A percentile compares a stretch with the other conserved stretches of the same genome.
phyloP scores from a whole-genome alignment of 768 basidiomycete genomes.

The Suillus weaverae region DNA sequence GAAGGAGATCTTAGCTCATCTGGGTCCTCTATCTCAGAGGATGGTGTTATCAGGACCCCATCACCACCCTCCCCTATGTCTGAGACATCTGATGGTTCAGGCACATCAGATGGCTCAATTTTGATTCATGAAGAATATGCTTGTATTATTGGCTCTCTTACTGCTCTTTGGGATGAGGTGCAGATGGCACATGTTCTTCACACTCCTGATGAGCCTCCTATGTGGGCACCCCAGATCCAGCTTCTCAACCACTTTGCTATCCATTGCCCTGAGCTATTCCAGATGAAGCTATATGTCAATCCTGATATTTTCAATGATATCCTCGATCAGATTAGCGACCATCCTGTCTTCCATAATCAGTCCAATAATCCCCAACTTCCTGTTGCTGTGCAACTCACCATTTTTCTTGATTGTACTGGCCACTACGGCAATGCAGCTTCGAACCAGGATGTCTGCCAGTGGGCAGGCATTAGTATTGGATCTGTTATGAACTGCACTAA shows the following conservation, averaged over 20 bases:
- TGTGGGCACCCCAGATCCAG: not conserved
- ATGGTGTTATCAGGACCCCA: not conserved
- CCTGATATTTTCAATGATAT: slow-evolving; percentile 27
- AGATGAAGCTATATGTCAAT: slow-evolving; percentile 25
- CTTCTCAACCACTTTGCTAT: not conserved
- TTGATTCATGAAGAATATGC: not conserved
- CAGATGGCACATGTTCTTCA: not conserved
- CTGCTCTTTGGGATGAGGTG: not conserved
- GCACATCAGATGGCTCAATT: not conserved
- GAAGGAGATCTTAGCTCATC: not conserved
- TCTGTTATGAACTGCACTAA: slow-evolving; percentile 19
- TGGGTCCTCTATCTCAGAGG: not conserved
- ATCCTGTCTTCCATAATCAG: slow-evolving; percentile 19
- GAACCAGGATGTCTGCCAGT: slow-evolving; percentile 16
- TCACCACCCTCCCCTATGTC: not conserved
- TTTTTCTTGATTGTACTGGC: not conserved
- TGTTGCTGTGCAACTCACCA: slow-evolving; percentile 29
- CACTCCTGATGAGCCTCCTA: not conserved
- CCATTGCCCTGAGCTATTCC: not conserved
- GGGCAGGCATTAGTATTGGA: slow-evolving; percentile 17
- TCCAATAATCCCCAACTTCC: slow-evolving; percentile 28
- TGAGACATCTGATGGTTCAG: not conserved
- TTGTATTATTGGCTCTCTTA: not conserved
- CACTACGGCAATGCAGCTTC: slow-evolving; percentile 3
- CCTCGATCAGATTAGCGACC: slow-evolving; percentile 18